Percentiles rank a stretch among this genome's conserved stretches.
phyloP scores from a whole-genome alignment of 1,284 basidiomycete species.

The Ceratobasidium sp. region DNA sequence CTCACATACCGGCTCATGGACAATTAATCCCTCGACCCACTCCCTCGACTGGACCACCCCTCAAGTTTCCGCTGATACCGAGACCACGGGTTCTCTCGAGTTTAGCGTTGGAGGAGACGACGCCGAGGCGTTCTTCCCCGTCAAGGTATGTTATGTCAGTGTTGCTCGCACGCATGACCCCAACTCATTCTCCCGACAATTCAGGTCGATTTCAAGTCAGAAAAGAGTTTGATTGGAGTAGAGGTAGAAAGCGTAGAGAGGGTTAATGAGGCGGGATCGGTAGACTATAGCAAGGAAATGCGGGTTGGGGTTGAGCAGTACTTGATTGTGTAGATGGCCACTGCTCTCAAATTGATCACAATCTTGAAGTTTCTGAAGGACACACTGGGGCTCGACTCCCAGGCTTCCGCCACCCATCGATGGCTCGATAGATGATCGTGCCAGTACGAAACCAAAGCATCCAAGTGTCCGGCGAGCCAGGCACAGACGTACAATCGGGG shows the following conservation, averaged over 20 bases:
- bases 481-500: too few species aligned
- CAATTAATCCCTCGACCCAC: conserved; percentile 81
- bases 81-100: conserved; percentile 83
- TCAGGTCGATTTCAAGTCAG: conserved; percentile 30
- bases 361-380: not conserved
- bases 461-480: too few species aligned
- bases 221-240: conserved; percentile 47
- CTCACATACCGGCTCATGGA: conserved; percentile 82
- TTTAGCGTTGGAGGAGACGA: conserved; percentile 90
- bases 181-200: too few species aligned
- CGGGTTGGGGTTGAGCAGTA: conserved; percentile 79
- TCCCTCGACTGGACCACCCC: conserved; percentile 88
- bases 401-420: too few species aligned
- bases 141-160: conserved; percentile 68
- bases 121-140: conserved; percentile 90
- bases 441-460: too few species aligned
- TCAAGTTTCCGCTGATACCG: conserved; percentile 66
- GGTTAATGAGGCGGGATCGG: conserved; percentile 71
- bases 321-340: conserved; percentile 58
- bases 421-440: too few species aligned
- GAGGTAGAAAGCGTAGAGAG: conserved; percentile 67
- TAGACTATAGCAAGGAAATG: conserved; percentile 83
- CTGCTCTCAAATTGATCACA: conserved; percentile 2
- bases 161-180: too few species aligned
- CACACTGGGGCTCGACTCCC: not conserved